Evolutionary conservation across 371 early-diverging fungal genomes (phyloP), one percentile per base, ranked within the genome.

Genomic region (Lichtheimia ramosa): DNA sequence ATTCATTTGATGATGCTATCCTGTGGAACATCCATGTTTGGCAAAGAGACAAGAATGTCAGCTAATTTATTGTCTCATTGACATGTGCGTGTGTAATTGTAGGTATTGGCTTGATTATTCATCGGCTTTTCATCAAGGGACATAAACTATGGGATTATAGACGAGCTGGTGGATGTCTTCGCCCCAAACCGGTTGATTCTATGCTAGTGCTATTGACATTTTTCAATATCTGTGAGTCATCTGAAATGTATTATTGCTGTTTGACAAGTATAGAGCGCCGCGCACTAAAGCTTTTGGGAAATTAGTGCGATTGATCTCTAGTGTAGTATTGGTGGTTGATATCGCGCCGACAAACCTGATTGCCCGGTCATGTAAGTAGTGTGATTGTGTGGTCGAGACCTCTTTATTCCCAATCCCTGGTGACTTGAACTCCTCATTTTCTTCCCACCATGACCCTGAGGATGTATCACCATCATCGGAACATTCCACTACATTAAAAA

Each of bases 241-340:
- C 54, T 14, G 14, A 7, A 46, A 46, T 34, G 10, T 34, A 10
- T 8, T 10, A 10, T 34, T 34, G 34, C 10, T 10, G 34, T 6
- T 34, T 34, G 34, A 34, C 34, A 34, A 34, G 34, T 34, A 34
- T 34, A 34, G 34, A 34, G 34, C 34, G 5, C 25, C 34, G 5
- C 25, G 34, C 34, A 8, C 34, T 34, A 34, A 34, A 8, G 34
- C 34, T 34, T 34, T 34, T 34, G 46, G 46, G 18, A n/a, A 18
- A n/a, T 46, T 43, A 70, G 70, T 70, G 14, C 70, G 70, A n/a
- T 40, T 70, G 42, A 40, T 70, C 2, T 57, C 54, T 48, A 65
- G 66, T 41, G 43, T 65, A 14, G 43, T 70, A 10, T 59, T 70
- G 43, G 60, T 70, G 8, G 56, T 48, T 23, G 66, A 70, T 40